Conservation (phyloP, 148 eudicot genomes). For the Suaeda aralocaspica region DNA sequence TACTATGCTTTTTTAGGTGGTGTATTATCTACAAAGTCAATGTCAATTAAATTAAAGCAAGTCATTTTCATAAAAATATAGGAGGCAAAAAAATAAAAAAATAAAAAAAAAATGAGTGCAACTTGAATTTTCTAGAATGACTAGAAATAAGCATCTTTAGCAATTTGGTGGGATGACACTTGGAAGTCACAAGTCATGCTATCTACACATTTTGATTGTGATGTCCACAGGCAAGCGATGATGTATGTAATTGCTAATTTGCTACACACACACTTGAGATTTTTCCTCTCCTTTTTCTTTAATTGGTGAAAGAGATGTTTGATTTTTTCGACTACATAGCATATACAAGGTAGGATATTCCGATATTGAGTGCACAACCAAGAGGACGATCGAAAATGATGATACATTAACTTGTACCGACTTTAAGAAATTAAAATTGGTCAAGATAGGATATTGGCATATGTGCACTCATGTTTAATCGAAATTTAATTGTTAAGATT, state of each 20-base stretch:
- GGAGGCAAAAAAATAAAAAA: not conserved
- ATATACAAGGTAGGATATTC: too few relatives aligned
- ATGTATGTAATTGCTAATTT: too few relatives aligned
- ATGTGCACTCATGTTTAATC: too few relatives aligned
- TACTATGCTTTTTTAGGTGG: not conserved
- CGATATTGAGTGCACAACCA: too few relatives aligned
- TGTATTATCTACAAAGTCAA: conserved; percentile 1
- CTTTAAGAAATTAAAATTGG: too few relatives aligned
- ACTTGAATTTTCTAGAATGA: not conserved
- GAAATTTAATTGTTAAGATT: too few relatives aligned
- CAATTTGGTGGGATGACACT: conserved; percentile 3
- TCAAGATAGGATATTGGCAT: too few relatives aligned
- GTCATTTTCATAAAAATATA: not conserved
- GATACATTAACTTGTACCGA: too few relatives aligned
- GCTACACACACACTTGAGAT: not conserved
- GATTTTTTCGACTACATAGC: too few relatives aligned
- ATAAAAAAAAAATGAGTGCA: not conserved
- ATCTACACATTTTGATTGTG: conserved; percentile 19
- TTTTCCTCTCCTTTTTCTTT: not conserved
- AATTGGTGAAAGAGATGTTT: not conserved
- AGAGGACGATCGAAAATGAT: too few relatives aligned
- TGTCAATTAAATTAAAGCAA: conserved; percentile 4
- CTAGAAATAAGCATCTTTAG: conserved; percentile 7
- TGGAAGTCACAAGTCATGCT: conserved; percentile 14
- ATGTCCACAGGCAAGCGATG: not conserved